Evolutionary conservation across 208 protist genomes (phyloP).

Genomic region (Leptomonas seymouri): DNA sequence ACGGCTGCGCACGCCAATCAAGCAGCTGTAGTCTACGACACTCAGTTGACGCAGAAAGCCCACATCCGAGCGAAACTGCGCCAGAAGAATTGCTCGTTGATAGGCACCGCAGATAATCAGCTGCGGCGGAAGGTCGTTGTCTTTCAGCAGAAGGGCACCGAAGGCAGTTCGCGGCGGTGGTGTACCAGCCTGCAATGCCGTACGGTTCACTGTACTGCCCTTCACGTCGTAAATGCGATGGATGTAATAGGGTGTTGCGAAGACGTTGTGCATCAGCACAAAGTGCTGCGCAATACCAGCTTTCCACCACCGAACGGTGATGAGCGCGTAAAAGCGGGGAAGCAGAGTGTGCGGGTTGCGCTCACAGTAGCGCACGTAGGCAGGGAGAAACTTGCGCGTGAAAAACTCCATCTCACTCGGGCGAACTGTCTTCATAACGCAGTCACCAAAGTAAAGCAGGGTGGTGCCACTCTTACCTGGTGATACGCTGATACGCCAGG

Average conservation of each 20-base stretch:
- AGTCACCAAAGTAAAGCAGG: slow-evolving; percentile 90
- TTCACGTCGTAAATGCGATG: slow-evolving; percentile 93
- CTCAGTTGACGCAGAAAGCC: slow-evolving; percentile 73
- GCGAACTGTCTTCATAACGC: slow-evolving; percentile 89
- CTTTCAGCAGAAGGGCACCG: slow-evolving; percentile 85
- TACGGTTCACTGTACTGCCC: slow-evolving; percentile 85
- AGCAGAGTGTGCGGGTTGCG: slow-evolving; percentile 87
- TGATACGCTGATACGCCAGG: slow-evolving; percentile 76
- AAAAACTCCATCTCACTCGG: slow-evolving; percentile 81
- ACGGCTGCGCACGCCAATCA: slow-evolving; percentile 91
- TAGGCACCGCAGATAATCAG: slow-evolving; percentile 84
- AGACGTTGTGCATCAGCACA: slow-evolving; percentile 95
- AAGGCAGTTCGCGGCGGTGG: slow-evolving; percentile 72
- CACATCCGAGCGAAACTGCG: slow-evolving; percentile 85
- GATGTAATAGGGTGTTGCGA: slow-evolving; percentile 87
- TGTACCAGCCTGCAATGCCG: slow-evolving; percentile 52
- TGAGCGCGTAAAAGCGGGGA: slow-evolving; percentile 80
- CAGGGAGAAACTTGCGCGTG: slow-evolving; percentile 57
- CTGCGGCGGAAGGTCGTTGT: slow-evolving; percentile 85
- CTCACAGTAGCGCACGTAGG: slow-evolving; percentile 82
- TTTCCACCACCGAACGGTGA: slow-evolving; percentile 73
- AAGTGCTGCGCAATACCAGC: slow-evolving; percentile 60
- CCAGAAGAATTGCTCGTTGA: slow-evolving; percentile 79
- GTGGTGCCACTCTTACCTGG: slow-evolving; percentile 88
- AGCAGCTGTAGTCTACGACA: slow-evolving; percentile 93